Conservation (phyloP, 768 basidiomycete species). For the Austroboletus festivus region DNA sequence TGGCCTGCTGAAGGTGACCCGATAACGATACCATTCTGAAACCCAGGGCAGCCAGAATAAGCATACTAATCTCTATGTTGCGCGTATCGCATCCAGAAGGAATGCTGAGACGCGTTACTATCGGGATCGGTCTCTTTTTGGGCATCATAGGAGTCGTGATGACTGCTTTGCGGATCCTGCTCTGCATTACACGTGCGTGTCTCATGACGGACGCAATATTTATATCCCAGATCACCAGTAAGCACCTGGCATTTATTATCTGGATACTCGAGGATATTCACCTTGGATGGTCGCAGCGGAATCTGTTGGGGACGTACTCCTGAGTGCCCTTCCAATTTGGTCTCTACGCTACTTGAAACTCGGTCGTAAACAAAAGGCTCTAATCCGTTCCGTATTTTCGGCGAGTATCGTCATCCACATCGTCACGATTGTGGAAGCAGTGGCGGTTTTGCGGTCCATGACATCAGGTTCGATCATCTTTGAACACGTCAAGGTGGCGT, state of each 20-base stretch:
- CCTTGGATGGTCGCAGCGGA: conserved; percentile 13
- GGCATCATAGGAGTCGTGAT: conserved; percentile 8
- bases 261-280: neutral
- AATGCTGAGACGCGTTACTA: conserved; percentile 1
- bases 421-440: conserved; percentile 16
- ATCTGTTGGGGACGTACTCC: conserved; percentile 15
- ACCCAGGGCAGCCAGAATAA: conserved; percentile 24
- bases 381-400: conserved; percentile 21
- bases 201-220: conserved; percentile 2
- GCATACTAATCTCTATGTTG: conserved; percentile 22
- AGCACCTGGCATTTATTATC: conserved; percentile 6
- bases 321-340: conserved; percentile 20
- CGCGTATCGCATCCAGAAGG: conserved; percentile 20
- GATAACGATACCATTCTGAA: neutral
- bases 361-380: conserved; percentile 9
- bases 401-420: conserved; percentile 17
- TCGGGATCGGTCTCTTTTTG: conserved; percentile 15
- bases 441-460: conserved; percentile 1
- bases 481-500: conserved; percentile 20
- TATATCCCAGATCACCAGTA: conserved; percentile 20
- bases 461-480: conserved; percentile 16
- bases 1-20: neutral
- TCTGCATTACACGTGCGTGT: conserved; percentile 6
- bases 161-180: conserved; percentile 6
- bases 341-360: conserved; percentile 16